A percentile compares a stretch with the other conserved stretches of the same genome.
These are phyloP conservation scores for Platanthera guangdongensis DNA, from an alignment of 106 monocot species.

Conservation along the genomic window DNA sequence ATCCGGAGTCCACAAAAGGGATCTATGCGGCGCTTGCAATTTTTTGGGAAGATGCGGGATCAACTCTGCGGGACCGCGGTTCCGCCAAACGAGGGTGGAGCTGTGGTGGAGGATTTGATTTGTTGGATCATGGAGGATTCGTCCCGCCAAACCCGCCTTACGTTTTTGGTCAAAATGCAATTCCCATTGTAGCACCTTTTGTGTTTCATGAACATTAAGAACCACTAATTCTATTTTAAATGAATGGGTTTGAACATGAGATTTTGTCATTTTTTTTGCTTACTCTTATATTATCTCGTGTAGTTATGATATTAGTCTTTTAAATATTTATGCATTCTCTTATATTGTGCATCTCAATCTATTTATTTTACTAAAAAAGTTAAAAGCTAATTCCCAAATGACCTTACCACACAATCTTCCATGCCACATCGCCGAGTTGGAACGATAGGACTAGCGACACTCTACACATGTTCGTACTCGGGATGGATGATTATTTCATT, in stretches of 20 bases:
- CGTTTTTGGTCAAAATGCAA: neutral
- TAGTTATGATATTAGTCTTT: neutral
- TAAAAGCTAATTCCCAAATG: neutral
- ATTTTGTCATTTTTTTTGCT: neutral
- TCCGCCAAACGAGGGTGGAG: too few relatives aligned
- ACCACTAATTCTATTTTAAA: neutral
- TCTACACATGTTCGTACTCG: too few relatives aligned
- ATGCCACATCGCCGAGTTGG: too few relatives aligned
- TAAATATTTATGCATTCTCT: neutral
- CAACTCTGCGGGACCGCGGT: too few relatives aligned
- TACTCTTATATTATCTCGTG: neutral
- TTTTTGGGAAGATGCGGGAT: too few relatives aligned
- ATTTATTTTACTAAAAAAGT: neutral
- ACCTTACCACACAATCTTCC: neutral
- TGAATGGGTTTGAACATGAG: neutral
- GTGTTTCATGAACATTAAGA: neutral
- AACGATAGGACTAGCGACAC: too few relatives aligned
- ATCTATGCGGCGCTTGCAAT: too few relatives aligned
- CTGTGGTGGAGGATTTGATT: too few relatives aligned
- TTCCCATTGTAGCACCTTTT: neutral
- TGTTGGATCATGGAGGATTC: too few relatives aligned
- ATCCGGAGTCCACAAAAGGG: too few relatives aligned
- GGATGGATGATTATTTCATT: too few relatives aligned
- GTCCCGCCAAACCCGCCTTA: too few relatives aligned
- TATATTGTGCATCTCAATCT: neutral